Conservation (phyloP, 2,329 filamentous ascomycete genomes). For the Calonectria pseudoreteaudii region DNA sequence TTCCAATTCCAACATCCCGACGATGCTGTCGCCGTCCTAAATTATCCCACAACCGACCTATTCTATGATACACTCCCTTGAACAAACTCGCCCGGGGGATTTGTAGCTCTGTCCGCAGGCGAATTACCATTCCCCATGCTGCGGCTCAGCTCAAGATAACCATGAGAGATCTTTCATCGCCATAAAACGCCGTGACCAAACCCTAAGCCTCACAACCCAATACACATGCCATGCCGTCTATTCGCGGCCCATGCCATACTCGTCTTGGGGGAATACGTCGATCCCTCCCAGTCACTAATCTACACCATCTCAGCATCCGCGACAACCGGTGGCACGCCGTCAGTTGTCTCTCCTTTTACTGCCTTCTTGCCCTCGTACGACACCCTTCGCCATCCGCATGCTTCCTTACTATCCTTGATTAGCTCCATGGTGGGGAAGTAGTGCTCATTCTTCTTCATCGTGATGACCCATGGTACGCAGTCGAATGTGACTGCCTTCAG, state of each 20-base stretch:
- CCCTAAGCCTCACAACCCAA: conserved; percentile 25
- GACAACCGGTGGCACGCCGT: conserved; percentile 57
- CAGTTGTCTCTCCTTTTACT: conserved; percentile 65
- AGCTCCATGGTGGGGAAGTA: conserved; percentile 83
- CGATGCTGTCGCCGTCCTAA: neutral
- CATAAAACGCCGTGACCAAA: conserved; percentile 48
- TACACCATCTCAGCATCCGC: conserved; percentile 60
- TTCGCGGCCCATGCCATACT: neutral
- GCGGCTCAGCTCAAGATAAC: conserved; percentile 49
- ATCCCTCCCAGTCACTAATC: neutral
- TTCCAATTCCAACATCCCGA: conserved; percentile 11
- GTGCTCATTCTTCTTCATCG: conserved; percentile 99
- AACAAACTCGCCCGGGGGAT: conserved; percentile 15
- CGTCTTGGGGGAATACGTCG: neutral
- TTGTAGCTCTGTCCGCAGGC: conserved; percentile 14
- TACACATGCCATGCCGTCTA: conserved; percentile 19
- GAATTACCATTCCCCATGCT: conserved; percentile 25
- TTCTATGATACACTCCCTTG: conserved; percentile 24
- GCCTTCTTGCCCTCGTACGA: conserved; percentile 70
- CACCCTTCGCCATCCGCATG: conserved; percentile 72
- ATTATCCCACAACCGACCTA: conserved; percentile 17
- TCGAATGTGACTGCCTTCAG: conserved; percentile 98
- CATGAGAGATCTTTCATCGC: conserved; percentile 50
- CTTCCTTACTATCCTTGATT: conserved; percentile 71
- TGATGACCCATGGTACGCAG: conserved; percentile 98